These are phyloP conservation scores for Cantharellus cinnabarinus DNA, from an alignment of 768 basidiomycete genomes.

Conservation along the genomic window DNA sequence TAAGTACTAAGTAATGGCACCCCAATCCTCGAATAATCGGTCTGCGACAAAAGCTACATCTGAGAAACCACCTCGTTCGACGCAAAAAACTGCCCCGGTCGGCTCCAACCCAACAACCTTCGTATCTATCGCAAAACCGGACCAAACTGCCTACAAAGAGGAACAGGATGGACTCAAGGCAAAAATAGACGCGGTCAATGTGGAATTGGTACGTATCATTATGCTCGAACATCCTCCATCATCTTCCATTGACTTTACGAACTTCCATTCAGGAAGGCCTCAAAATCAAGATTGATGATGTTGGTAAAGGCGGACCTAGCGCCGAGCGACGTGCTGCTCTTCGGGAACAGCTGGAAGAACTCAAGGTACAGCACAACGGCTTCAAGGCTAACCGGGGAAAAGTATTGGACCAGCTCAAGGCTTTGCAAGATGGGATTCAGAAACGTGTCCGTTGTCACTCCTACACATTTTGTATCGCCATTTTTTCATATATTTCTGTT, in stretches of 20 bases:
- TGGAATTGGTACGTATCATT: conserved; percentile 43
- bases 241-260: neutral
- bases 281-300: conserved; percentile 52
- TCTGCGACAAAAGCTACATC: neutral
- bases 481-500: conserved; percentile 2
- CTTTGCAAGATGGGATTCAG: conserved; percentile 52
- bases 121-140: conserved; percentile 36
- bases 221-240: neutral
- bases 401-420: conserved; percentile 57
- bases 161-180: conserved; percentile 69
- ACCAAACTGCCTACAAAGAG: conserved; percentile 63
- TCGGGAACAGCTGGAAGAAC: conserved; percentile 56
- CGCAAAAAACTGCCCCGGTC: neutral
- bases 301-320: conserved; percentile 33
- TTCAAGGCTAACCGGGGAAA: conserved; percentile 53
- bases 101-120: conserved; percentile 15
- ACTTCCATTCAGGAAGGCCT: conserved; percentile 32
- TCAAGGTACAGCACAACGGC: conserved; percentile 60
- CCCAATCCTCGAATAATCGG: no score
- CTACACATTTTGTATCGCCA: neutral
- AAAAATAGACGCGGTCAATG: conserved; percentile 68
- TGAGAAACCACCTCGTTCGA: neutral
- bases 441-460: conserved; percentile 41
- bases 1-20: neutral
- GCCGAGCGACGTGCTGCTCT: conserved; percentile 56